Conservation (phyloP, 768 basidiomycete genomes). For the Boletus coccyginus region DNA sequence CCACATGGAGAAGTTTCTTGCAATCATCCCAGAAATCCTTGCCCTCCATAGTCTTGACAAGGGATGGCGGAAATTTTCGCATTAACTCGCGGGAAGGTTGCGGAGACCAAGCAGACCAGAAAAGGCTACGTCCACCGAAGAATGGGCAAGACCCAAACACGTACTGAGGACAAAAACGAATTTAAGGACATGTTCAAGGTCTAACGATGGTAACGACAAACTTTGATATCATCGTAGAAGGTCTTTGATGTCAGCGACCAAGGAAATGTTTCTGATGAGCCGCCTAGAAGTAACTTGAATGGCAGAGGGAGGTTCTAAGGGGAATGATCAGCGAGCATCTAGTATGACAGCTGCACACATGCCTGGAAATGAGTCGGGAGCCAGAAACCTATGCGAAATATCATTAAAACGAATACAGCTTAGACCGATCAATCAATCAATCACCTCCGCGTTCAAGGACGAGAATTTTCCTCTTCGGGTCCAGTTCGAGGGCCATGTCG, state of each 20-base stretch:
- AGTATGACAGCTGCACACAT: background rate
- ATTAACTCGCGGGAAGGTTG: constrained; percentile 5
- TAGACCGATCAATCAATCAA: background rate
- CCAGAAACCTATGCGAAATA: background rate
- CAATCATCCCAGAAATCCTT: constrained; percentile 1
- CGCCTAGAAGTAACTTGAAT: constrained; percentile 2
- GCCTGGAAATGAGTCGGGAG: constrained; percentile 13
- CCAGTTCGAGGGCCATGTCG: constrained; percentile 10
- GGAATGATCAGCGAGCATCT: background rate
- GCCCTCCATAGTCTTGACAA: background rate
- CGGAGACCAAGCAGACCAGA: constrained; percentile 20
- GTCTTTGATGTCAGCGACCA: constrained; percentile 4
- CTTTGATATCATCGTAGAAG: constrained; percentile 2
- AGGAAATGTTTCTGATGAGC: constrained; percentile 2
- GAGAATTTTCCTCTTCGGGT: constrained; percentile 16
- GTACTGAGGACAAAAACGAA: background rate
- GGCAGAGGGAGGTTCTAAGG: constrained; percentile 7
- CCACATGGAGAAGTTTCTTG: constrained; percentile 3
- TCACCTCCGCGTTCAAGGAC: constrained; percentile 15
- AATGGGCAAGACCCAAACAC: constrained; percentile 13
- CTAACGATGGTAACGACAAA: background rate
- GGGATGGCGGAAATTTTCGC: constrained; percentile 13
- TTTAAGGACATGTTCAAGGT: too few relatives aligned
- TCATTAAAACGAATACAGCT: background rate
- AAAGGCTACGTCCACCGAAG: constrained; percentile 17